phyloP scores from a whole-genome alignment of 169 alveolate species.

The Plasmodium yoelii region DNA sequence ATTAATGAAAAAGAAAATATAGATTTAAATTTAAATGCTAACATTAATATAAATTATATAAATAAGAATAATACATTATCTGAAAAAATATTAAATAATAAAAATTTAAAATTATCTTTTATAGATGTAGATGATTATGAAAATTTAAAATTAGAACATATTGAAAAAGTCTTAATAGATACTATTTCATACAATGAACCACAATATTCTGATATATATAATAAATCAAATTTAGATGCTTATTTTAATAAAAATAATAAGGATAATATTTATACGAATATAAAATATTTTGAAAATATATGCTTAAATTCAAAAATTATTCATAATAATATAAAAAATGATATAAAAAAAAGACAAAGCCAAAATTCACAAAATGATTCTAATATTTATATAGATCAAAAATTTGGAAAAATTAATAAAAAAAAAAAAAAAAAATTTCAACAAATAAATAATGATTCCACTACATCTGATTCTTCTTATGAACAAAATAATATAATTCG shows the following conservation, averaged over 20 bases:
- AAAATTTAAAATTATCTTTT: constrained; percentile 33
- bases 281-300: constrained; percentile 20
- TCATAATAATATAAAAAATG: constrained; percentile 9
- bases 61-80: constrained; percentile 32
- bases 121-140: constrained; percentile 37
- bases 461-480: no score
- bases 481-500: constrained; percentile 4
- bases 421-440: not conserved
- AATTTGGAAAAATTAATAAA: not conserved
- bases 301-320: constrained; percentile 44
- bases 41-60: constrained; percentile 28
- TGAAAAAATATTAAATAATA: constrained; percentile 25
- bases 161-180: constrained; percentile 36
- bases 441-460: no score
- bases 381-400: not conserved
- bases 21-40: constrained; percentile 27
- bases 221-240: constrained; percentile 28
- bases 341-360: constrained; percentile 1
- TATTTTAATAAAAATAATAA: constrained; percentile 48
- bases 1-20: constrained; percentile 30
- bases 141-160: constrained; percentile 30
- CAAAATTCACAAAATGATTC: not conserved
- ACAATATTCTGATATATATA: constrained; percentile 45
- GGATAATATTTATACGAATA: constrained; percentile 9
- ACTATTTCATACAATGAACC: constrained; percentile 57